Evolutionary conservation across 164 flowering plant species (phyloP), one percentile per base, ranked within the genome.

Genomic region (Pachysandra terminalis): DNA sequence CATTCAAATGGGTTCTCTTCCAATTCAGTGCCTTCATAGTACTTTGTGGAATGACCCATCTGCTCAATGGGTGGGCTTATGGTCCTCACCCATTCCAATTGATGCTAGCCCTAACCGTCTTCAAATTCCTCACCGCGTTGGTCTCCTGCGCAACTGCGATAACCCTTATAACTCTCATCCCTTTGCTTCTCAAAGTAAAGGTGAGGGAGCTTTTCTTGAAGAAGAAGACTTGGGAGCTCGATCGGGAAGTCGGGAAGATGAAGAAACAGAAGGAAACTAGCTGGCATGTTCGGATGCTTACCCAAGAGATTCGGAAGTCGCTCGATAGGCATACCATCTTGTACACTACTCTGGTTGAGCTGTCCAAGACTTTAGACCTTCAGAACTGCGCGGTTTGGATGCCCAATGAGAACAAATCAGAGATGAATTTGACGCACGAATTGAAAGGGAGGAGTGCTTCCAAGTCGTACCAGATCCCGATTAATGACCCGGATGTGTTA

Each of bases 11-110:
- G 98, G 98, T 95, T 37, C 84, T 95, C 8, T 75, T 81, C 64
- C 79, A 89, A 74, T 95, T 95, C 81, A 90, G 87, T n/a, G 88
- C 94, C 53, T 95, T 95, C 82, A 95, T 95, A 66, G 98, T 92
- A 41, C 88, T 95, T 10, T 95, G 98, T 69, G 98, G 98, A 9
- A 62, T 92, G 83, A 95, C 97, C 51, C 98, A 95, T 77, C 71
- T 95, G 71, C 87, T 89, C 66, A 89, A 86, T 67, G 93, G 88
- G 3, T 92, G 94, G 96, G 86, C 93, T 61, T 92, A 90, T 65
- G 88, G 83, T 27, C 89, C 90, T 0, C 96, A 90, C 64, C 71
- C 90, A 16, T 86, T 86, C 69, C 87, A 80, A 63, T 32, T 86
- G 70, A 74, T 84, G 80, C 57, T 86, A 66, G 61, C 78, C 19